Percentiles rank a stretch among this genome's conserved stretches.
Conservation (phyloP, 2,329 filamentous ascomycete species). For the Aspergillus oerlinghausenensis region DNA sequence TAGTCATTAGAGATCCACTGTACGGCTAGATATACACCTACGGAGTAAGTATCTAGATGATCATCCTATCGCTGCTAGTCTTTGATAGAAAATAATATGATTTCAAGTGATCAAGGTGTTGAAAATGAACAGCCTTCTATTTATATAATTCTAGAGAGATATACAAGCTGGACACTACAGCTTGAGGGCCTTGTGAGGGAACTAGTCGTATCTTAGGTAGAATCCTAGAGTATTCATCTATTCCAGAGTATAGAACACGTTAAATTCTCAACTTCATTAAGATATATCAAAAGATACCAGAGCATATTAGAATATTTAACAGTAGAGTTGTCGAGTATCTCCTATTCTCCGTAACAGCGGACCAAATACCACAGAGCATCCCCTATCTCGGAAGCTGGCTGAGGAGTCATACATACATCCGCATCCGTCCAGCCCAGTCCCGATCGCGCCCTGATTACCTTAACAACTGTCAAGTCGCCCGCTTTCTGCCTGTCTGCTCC, state of each 20-base stretch:
- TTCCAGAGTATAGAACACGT: background rate
- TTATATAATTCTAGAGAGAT: background rate
- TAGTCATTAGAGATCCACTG: background rate
- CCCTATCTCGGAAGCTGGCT: background rate
- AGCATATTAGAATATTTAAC: background rate
- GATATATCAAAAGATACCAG: background rate
- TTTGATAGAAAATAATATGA: background rate
- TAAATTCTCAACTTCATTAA: background rate
- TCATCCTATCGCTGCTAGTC: too few species aligned
- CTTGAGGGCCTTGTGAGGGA: background rate
- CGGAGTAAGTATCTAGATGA: background rate
- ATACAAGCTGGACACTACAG: background rate
- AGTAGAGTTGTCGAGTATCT: background rate
- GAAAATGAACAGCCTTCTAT: background rate
- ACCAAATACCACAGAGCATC: background rate
- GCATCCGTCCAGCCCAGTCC: background rate
- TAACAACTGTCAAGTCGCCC: background rate
- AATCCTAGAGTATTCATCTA: background rate
- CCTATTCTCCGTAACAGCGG: background rate
- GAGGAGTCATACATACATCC: conserved; percentile 4
- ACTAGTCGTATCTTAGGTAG: background rate
- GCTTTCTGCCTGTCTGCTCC: background rate
- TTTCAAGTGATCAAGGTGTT: background rate
- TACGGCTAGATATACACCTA: background rate
- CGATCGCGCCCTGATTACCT: background rate